phyloP scores from a whole-genome alignment of 345 rosid species.

The Arabidopsis thaliana region DNA sequence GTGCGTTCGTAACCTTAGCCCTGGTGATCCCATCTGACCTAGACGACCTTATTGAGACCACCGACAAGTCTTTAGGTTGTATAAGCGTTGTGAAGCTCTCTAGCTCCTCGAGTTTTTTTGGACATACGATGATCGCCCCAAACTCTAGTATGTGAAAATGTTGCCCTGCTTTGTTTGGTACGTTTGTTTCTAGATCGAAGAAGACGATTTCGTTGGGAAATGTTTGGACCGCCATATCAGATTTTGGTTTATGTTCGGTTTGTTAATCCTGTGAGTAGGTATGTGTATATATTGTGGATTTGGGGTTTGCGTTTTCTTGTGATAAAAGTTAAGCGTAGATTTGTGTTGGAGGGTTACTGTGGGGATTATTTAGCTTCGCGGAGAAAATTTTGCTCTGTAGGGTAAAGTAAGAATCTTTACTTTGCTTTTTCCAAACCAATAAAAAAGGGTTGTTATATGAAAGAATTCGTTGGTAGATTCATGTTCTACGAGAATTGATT shows the following conservation, averaged over 20 bases:
- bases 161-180: constrained; percentile 65
- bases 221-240: constrained; percentile 36
- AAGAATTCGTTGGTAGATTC: constrained; percentile 36
- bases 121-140: constrained; percentile 85
- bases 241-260: background rate
- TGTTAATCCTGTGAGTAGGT: background rate
- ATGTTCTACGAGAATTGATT: constrained; percentile 29
- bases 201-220: constrained; percentile 62
- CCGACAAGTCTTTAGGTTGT: constrained; percentile 67
- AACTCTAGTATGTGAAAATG: constrained; percentile 78
- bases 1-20: constrained; percentile 65
- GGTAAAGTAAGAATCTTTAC: constrained; percentile 48
- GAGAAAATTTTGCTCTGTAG: constrained; percentile 36
- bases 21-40: constrained; percentile 78
- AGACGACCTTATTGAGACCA: constrained; percentile 59
- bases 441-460: constrained; percentile 2
- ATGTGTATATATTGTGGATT: constrained; percentile 54
- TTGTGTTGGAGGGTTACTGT: constrained; percentile 51
- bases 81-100: constrained; percentile 73
- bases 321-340: constrained; percentile 50
- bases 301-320: constrained; percentile 34
- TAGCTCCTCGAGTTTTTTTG: constrained; percentile 66
- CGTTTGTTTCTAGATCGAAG: constrained; percentile 87
- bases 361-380: constrained; percentile 40
- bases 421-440: constrained; percentile 33